These are phyloP conservation scores for Rhododendron ferrugineum DNA, from an alignment of 148 eudicot genomes.

Conservation along the genomic window DNA sequence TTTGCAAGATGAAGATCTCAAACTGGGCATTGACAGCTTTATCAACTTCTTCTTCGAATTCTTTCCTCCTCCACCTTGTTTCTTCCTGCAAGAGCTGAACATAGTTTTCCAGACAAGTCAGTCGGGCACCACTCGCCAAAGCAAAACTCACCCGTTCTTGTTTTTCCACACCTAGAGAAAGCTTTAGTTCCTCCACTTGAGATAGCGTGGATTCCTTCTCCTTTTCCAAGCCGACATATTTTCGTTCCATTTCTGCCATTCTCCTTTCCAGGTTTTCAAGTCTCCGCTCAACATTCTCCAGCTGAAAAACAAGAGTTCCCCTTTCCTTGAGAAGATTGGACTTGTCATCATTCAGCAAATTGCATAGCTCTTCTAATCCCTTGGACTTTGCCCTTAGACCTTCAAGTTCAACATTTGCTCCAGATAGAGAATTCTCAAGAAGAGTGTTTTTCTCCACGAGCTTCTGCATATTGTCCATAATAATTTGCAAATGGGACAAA, in stretches of 20 bases:
- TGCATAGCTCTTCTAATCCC: slow-evolving; percentile 70
- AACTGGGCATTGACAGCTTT: slow-evolving; percentile 78
- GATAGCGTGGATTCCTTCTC: slow-evolving; percentile 53
- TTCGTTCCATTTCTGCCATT: slow-evolving; percentile 60
- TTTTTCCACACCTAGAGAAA: slow-evolving; percentile 59
- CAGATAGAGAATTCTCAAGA: slow-evolving; percentile 64
- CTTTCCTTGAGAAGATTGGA: slow-evolving; percentile 62
- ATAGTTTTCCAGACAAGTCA: slow-evolving; percentile 57
- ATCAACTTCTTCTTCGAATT: slow-evolving; percentile 83
- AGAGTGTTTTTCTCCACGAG: slow-evolving; percentile 63
- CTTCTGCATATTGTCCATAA: slow-evolving; percentile 72
- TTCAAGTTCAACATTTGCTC: slow-evolving; percentile 69
- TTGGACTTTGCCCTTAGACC: slow-evolving; percentile 78
- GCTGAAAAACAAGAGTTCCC: slow-evolving; percentile 42
- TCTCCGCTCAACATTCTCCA: slow-evolving; percentile 62
- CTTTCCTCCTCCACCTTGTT: slow-evolving; percentile 53
- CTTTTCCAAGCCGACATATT: slow-evolving; percentile 54
- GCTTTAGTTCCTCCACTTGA: slow-evolving; percentile 52
- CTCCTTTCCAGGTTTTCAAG: slow-evolving; percentile 59
- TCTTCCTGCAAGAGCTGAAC: slow-evolving; percentile 64
- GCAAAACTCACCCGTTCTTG: slow-evolving; percentile 45
- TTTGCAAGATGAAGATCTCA: slow-evolving; percentile 79
- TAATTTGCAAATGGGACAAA: slow-evolving; percentile 65
- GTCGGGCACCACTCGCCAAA: slow-evolving; percentile 44
- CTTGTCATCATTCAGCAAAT: slow-evolving; percentile 57